Evolutionary conservation across 768 basidiomycete genomes (phyloP).

Genomic region (Suillus tomentosus): DNA sequence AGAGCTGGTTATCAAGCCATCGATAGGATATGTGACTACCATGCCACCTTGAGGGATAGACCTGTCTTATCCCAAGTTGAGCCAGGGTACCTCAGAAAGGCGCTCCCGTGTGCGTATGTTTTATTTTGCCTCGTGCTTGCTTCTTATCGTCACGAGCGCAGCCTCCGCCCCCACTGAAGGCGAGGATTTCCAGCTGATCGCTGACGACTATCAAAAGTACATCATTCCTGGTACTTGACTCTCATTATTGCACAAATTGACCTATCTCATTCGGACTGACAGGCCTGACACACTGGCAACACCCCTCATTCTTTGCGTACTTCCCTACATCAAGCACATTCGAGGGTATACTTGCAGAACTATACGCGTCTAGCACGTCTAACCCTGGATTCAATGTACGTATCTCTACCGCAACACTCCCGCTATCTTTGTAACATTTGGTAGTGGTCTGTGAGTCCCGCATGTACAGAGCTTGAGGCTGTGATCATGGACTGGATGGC

Average conservation of each 20-base stretch:
- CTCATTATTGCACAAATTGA: neutral
- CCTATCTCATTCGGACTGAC: neutral
- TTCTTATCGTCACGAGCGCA: constrained; percentile 16
- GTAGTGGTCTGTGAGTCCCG: constrained; percentile 88
- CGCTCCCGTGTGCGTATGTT: constrained; percentile 56
- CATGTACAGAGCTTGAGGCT: constrained; percentile 88
- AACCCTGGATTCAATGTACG: constrained; percentile 91
- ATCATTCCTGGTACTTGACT: constrained; percentile 73
- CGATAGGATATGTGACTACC: constrained; percentile 90
- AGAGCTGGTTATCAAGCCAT: constrained; percentile 86
- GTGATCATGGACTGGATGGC: constrained; percentile 93
- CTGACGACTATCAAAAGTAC: constrained; percentile 75
- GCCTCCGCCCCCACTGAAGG: constrained; percentile 66
- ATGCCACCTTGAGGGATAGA: constrained; percentile 58
- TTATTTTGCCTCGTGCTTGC: neutral
- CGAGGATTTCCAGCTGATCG: constrained; percentile 73
- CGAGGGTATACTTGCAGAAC: constrained; percentile 81
- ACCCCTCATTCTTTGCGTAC: constrained; percentile 88
- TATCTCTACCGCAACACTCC: constrained; percentile 5
- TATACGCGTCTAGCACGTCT: constrained; percentile 70
- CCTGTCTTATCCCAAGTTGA: constrained; percentile 76
- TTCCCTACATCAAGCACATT: constrained; percentile 81
- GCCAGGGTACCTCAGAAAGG: constrained; percentile 80
- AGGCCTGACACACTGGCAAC: constrained; percentile 92
- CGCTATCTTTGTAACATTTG: neutral